phyloP scores from a whole-genome alignment of 169 alveolate genomes.

The Plasmodium gonderi region DNA sequence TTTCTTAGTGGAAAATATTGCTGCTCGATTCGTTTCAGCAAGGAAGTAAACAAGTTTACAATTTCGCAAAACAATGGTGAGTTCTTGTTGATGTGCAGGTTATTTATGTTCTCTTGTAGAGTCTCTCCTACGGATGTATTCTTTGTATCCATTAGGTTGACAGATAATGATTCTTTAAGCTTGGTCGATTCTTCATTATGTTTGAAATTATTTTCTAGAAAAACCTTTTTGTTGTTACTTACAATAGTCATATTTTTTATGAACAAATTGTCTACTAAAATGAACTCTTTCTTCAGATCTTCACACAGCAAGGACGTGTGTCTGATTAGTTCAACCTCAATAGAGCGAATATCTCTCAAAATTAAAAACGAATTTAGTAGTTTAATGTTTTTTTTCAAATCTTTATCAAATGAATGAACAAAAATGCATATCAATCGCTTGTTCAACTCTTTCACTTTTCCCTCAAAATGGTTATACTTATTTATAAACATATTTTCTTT shows the following conservation, averaged over 20 bases:
- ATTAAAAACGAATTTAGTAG: slow-evolving; percentile 49
- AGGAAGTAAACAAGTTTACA: slow-evolving; percentile 37
- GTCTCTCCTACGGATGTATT: neutral
- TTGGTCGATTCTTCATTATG: slow-evolving; percentile 1
- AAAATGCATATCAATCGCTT: slow-evolving; percentile 33
- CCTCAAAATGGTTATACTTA: slow-evolving; percentile 67
- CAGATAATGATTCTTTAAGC: neutral
- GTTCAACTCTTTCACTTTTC: slow-evolving; percentile 34
- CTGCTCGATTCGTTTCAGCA: slow-evolving; percentile 65
- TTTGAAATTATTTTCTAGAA: slow-evolving; percentile 3
- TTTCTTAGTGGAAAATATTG: slow-evolving; percentile 57
- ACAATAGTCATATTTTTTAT: slow-evolving; percentile 49
- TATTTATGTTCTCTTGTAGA: neutral
- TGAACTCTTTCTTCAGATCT: slow-evolving; percentile 37
- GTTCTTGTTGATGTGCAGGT: slow-evolving; percentile 37
- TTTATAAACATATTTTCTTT: slow-evolving; percentile 75
- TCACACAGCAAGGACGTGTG: slow-evolving; percentile 56
- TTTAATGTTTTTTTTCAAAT: slow-evolving; percentile 46
- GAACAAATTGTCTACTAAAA: slow-evolving; percentile 61
- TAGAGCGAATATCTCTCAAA: slow-evolving; percentile 29
- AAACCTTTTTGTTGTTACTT: slow-evolving; percentile 17
- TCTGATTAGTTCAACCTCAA: slow-evolving; percentile 44
- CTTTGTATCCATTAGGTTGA: neutral
- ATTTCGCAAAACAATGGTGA: slow-evolving; percentile 61
- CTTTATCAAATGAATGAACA: slow-evolving; percentile 46